Conservation (phyloP, 345 rosid species). For the Corchorus olitorius region DNA sequence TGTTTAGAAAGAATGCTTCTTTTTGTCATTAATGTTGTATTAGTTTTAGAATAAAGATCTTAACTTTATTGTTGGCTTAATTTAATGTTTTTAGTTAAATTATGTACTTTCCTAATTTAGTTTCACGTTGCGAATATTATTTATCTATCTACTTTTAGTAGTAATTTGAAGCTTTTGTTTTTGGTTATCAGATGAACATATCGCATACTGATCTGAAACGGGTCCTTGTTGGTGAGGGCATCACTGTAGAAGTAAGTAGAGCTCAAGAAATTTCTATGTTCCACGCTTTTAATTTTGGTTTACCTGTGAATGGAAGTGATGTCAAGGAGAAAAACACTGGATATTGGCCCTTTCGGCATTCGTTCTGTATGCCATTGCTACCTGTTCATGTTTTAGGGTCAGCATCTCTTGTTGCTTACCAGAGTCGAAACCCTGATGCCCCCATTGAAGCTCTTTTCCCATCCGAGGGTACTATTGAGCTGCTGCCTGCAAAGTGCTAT, state of each 20-base stretch:
- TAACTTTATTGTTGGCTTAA: background rate
- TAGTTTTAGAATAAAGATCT: background rate
- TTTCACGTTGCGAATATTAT: background rate
- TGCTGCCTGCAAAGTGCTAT: slow-evolving; percentile 71
- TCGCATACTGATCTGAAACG: slow-evolving; percentile 53
- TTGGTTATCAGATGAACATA: slow-evolving; percentile 51
- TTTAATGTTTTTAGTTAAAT: background rate
- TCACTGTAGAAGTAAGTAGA: slow-evolving; percentile 51
- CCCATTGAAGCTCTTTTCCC: slow-evolving; percentile 42
- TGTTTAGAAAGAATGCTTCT: no score
- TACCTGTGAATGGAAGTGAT: slow-evolving; percentile 26
- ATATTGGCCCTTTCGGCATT: slow-evolving; percentile 29
- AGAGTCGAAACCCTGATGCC: slow-evolving; percentile 41
- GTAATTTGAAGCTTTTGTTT: slow-evolving; percentile 20
- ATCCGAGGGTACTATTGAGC: slow-evolving; percentile 45
- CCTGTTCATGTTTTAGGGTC: slow-evolving; percentile 61
- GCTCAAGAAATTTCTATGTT: slow-evolving; percentile 62
- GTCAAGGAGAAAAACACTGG: slow-evolving; percentile 26
- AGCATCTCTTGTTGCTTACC: slow-evolving; percentile 57
- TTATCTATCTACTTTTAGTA: background rate
- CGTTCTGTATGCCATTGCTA: slow-evolving; percentile 46
- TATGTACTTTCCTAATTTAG: background rate
- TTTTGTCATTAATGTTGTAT: background rate
- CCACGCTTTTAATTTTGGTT: slow-evolving; percentile 40
- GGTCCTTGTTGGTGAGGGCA: slow-evolving; percentile 67